These are phyloP conservation scores for Blastomyces silverae DNA, from an alignment of 2,329 filamentous ascomycete species.

Conservation along the genomic window DNA sequence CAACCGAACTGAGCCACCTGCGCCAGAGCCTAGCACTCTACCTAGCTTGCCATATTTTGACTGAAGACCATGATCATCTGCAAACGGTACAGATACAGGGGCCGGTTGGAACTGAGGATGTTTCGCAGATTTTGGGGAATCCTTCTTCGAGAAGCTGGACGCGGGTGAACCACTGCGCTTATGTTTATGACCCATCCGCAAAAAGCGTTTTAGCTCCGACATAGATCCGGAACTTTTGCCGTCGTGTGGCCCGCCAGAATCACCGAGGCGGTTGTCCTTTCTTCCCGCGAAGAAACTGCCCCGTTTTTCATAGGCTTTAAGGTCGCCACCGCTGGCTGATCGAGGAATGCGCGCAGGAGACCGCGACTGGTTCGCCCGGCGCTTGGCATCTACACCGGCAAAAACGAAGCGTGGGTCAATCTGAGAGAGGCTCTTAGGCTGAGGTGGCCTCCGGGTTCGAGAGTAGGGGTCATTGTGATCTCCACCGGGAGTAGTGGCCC, in stretches of 20 bases:
- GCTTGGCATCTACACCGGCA: slow-evolving; percentile 62
- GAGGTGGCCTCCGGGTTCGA: slow-evolving; percentile 68
- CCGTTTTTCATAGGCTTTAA: slow-evolving; percentile 46
- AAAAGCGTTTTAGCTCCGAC: slow-evolving; percentile 93
- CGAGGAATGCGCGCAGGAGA: slow-evolving; percentile 37
- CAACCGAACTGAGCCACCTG: slow-evolving; percentile 85
- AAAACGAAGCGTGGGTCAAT: slow-evolving; percentile 84
- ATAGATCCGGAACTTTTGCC: slow-evolving; percentile 68
- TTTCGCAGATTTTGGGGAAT: slow-evolving; percentile 47
- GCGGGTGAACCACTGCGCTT: slow-evolving; percentile 58
- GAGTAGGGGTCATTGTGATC: slow-evolving; percentile 81
- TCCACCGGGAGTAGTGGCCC: slow-evolving; percentile 70
- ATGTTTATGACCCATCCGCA: slow-evolving; percentile 65
- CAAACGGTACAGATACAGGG: slow-evolving; percentile 64
- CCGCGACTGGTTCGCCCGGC: slow-evolving; percentile 50
- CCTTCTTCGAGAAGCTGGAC: slow-evolving; percentile 52
- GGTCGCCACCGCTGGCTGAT: slow-evolving; percentile 40
- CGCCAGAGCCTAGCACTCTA: slow-evolving; percentile 85
- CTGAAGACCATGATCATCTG: slow-evolving; percentile 82
- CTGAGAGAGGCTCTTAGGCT: slow-evolving; percentile 56
- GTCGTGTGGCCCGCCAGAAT: slow-evolving; percentile 42
- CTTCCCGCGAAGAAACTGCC: slow-evolving; percentile 50
- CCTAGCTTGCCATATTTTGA: slow-evolving; percentile 96
- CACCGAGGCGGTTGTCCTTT: slow-evolving; percentile 47
- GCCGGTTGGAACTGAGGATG: slow-evolving; percentile 50